Evolutionary conservation across 257 asterid species (phyloP), one percentile per base, ranked within the genome.

Genomic region (Handroanthus guayacan): DNA sequence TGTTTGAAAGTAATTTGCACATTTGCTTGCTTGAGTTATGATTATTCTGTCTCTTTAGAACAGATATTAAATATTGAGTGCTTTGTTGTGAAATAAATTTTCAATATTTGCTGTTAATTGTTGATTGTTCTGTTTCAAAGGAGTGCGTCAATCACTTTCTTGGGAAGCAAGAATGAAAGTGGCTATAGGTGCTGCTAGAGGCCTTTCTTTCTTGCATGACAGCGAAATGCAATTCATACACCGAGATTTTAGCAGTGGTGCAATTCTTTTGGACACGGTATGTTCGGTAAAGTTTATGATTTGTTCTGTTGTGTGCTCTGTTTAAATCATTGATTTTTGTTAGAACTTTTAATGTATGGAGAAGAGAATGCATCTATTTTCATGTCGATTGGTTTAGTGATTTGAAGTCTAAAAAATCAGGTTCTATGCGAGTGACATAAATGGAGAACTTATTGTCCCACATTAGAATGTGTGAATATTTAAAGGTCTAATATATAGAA

Each of bases 191-290:
- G 69, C 25, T 51, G 81, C 77, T 20, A 51, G 61, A 63, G 81
- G 72, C 56, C 72, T 70, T 41, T 62, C 68, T 44, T 78, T 71
- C 78, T 71, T 78, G 78, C 82, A 71, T 44, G 78, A 44, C 10
- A 9, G 9, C 60, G 67, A 63, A 41, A 9, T 14, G n/a, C 66
- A 58, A 45, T 52, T 68, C 63, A 11, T 69, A 60, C 57, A 71
- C 16, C 36, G 69, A n/a, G 13, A 12, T 52, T n/a, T 71, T 8
- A 16, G 3, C 17, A 0, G 54, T 45, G 18, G 52, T 63, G 2
- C 17, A 56, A 55, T 78, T 63, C 78, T 78, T 44, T 34, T 78
- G 55, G 82, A 71, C 8, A 45, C 6, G 62, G 78, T 78, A 41
- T 13, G 58, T 63, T n/a, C 47, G 5, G 5, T 3, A 47, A 50